A percentile compares a stretch with the other conserved stretches of the same genome.
These are phyloP conservation scores for Chlorella sorokiniana DNA, from an alignment of 139 green algal species.

Conservation along the genomic window DNA sequence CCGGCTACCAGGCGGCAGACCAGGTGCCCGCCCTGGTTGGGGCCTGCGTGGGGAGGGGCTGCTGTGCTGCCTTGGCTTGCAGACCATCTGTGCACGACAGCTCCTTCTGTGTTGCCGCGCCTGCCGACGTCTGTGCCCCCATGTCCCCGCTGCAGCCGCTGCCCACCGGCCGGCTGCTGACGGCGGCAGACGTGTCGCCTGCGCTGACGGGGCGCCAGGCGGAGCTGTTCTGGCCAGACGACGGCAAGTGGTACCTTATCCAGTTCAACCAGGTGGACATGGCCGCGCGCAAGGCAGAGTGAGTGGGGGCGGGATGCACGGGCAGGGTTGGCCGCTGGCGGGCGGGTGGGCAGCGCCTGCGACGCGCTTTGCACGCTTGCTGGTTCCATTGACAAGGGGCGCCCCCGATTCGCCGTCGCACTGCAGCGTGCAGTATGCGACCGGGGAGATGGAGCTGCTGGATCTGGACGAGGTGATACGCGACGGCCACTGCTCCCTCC, in stretches of 20 bases:
- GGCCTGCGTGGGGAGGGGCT: not conserved
- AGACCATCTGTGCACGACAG: not conserved
- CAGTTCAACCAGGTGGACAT: constrained; percentile 22
- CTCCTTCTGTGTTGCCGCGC: not conserved
- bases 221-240: constrained; percentile 92
- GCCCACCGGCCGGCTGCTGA: constrained; percentile 55
- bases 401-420: not conserved
- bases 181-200: constrained; percentile 54
- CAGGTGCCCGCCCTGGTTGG: not conserved
- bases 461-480: constrained; percentile 83
- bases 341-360: not conserved
- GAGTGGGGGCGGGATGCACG: too few relatives aligned
- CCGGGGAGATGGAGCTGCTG: constrained; percentile 80
- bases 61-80: too few relatives aligned
- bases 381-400: not conserved
- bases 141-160: constrained; percentile 31
- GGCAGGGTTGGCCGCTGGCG: too few relatives aligned
- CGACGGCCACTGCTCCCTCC: constrained; percentile 82
- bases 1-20: constrained; percentile 24
- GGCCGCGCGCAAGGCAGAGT: constrained; percentile 28
- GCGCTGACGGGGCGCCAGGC: constrained; percentile 71
- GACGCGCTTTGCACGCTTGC: not conserved
- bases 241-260: constrained; percentile 54
- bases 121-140: too few relatives aligned
- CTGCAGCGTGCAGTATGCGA: constrained; percentile 82